phyloP scores from a whole-genome alignment of 208 protist genomes.

The Phytomonas sp. region DNA sequence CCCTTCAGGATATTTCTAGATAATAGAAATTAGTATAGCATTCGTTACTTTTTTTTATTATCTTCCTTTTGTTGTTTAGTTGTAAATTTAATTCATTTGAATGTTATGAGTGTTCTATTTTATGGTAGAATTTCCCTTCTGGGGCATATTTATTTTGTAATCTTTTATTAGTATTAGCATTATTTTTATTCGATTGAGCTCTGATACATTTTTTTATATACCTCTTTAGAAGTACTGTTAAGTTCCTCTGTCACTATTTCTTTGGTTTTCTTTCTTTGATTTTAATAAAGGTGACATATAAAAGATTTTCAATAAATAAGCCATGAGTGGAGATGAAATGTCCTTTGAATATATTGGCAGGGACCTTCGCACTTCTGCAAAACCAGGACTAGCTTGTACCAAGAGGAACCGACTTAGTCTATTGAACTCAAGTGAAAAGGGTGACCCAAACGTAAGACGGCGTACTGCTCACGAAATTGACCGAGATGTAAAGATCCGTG shows the following conservation, averaged over 20 bases:
- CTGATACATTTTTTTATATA: background rate
- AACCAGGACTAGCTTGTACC: background rate
- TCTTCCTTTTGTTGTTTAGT: background rate
- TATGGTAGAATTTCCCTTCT: background rate
- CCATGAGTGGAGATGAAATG: background rate
- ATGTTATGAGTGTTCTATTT: conserved; percentile 15
- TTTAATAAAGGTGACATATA: background rate
- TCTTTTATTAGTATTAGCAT: background rate
- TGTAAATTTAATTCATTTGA: conserved; percentile 2
- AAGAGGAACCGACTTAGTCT: background rate
- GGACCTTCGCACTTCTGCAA: background rate
- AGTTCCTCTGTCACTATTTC: background rate
- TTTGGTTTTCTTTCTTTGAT: conserved; percentile 3
- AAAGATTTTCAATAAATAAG: background rate
- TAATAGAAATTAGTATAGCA: too few species aligned
- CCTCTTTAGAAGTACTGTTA: conserved; percentile 9
- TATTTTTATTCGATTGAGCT: background rate
- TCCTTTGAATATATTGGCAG: background rate
- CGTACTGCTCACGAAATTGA: background rate
- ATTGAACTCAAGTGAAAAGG: background rate
- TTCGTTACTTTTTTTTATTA: too few species aligned
- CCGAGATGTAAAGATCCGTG: background rate
- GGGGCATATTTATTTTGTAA: conserved; percentile 1
- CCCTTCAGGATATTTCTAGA: too few species aligned
- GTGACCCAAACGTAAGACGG: background rate